Evolutionary conservation across 2,329 filamentous ascomycete genomes (phyloP).

Genomic region (Penicillium frequentans): DNA sequence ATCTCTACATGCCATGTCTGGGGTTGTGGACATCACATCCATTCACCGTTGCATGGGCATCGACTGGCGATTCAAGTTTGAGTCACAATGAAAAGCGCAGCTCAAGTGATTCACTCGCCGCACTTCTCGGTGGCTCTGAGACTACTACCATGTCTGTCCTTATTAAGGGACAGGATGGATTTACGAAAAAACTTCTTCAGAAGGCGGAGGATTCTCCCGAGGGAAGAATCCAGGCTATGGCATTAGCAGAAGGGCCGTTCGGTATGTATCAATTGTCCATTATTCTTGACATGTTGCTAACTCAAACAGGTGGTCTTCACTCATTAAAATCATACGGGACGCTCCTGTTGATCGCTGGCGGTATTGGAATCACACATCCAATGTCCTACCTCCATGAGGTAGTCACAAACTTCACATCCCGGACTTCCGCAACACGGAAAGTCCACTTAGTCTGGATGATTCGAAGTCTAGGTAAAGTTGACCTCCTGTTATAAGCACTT

Average conservation of each 20-base stretch:
- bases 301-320: slow-evolving; percentile 27
- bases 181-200: slow-evolving; percentile 32
- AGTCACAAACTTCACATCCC: slow-evolving; percentile 24
- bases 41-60: slow-evolving; percentile 44
- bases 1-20: slow-evolving; percentile 55
- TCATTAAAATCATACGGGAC: slow-evolving; percentile 34
- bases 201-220: slow-evolving; percentile 28
- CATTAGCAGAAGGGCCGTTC: slow-evolving; percentile 37
- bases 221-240: slow-evolving; percentile 26
- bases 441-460: slow-evolving; percentile 35
- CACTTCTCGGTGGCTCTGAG: slow-evolving; percentile 25
- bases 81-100: slow-evolving; percentile 24
- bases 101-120: slow-evolving; percentile 31
- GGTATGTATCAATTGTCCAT: slow-evolving; percentile 20
- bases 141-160: slow-evolving; percentile 33
- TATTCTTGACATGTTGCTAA: background rate
- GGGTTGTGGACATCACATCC: slow-evolving; percentile 45
- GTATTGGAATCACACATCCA: slow-evolving; percentile 40
- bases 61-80: slow-evolving; percentile 15
- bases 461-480: slow-evolving; percentile 30
- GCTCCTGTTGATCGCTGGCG: slow-evolving; percentile 36
- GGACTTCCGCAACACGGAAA: slow-evolving; percentile 27
- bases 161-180: slow-evolving; percentile 35
- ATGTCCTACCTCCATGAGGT: slow-evolving; percentile 36
- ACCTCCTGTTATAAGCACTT: too few species aligned